These are phyloP conservation scores for Penicillium janthinellum DNA, from an alignment of 2,329 filamentous ascomycete species.

Conservation along the genomic window DNA sequence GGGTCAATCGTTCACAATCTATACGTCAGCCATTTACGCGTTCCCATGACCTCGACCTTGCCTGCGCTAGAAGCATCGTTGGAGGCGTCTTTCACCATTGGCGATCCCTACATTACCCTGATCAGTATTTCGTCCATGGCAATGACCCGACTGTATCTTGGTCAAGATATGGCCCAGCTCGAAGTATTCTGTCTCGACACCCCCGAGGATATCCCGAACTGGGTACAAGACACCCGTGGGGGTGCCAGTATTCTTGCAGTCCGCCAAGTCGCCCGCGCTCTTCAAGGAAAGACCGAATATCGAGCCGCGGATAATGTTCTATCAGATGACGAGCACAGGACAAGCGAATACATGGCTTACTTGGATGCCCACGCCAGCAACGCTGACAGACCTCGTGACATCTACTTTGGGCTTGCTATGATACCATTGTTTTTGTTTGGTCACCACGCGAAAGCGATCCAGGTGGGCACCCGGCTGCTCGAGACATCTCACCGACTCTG, in stretches of 20 bases:
- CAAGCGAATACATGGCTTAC: conserved; percentile 51
- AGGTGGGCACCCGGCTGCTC: conserved; percentile 45
- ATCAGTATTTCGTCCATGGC: conserved; percentile 62
- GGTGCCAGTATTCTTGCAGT: conserved; percentile 59
- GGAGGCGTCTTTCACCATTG: conserved; percentile 58
- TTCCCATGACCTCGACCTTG: conserved; percentile 55
- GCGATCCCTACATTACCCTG: conserved; percentile 60
- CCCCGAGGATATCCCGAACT: conserved; percentile 59
- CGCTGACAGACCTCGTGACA: conserved; percentile 55
- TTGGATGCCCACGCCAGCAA: conserved; percentile 51
- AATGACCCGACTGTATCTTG: conserved; percentile 57
- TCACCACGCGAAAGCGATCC: conserved; percentile 48
- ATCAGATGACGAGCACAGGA: conserved; percentile 57
- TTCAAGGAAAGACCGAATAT: conserved; percentile 63
- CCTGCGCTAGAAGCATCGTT: conserved; percentile 57
- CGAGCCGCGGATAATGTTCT: conserved; percentile 52
- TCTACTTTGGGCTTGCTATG: conserved; percentile 56
- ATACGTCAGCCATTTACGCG: conserved; percentile 63
- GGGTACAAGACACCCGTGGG: conserved; percentile 60
- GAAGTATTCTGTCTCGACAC: conserved; percentile 60
- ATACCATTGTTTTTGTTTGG: conserved; percentile 51
- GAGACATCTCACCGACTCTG: conserved; percentile 48
- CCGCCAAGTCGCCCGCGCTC: conserved; percentile 58
- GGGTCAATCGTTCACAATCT: conserved; percentile 60
- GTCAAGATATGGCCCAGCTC: conserved; percentile 60